Percentiles rank a stretch among this genome's conserved stretches.
phyloP scores from a whole-genome alignment of 768 basidiomycete genomes.

The Xanthoconium stramineum region DNA sequence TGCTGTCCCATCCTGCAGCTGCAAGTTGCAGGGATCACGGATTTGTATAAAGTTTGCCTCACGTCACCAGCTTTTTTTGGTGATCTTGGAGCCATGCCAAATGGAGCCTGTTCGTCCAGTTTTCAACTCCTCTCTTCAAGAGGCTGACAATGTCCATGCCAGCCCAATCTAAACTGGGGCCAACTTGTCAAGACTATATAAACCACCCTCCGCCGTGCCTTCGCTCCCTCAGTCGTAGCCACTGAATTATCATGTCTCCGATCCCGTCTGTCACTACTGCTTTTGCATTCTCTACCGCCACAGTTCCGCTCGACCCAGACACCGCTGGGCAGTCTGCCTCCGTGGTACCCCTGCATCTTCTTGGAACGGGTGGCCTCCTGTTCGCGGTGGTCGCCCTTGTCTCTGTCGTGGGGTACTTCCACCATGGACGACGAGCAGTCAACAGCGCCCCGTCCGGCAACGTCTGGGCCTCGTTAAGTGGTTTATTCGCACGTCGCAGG shows the following conservation, averaged over 20 bases:
- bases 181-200: constrained; percentile 4
- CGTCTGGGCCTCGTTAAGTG: constrained; percentile 4
- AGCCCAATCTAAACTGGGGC: neutral
- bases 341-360: neutral
- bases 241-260: constrained; percentile 16
- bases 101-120: neutral
- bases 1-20: too few relatives aligned
- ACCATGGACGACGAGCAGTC: constrained; percentile 1
- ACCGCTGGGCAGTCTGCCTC: neutral
- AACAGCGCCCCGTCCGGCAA: neutral
- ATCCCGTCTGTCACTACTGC: constrained; percentile 12
- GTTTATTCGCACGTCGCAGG: constrained; percentile 1
- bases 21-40: too few relatives aligned
- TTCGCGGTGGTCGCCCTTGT: constrained; percentile 11
- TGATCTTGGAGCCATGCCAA: neutral
- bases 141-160: constrained; percentile 10
- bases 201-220: neutral
- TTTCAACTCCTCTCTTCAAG: neutral
- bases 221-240: neutral
- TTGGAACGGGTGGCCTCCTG: constrained; percentile 14
- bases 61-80: neutral
- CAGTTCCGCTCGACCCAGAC: neutral
- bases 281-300: neutral
- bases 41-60: too few relatives aligned
- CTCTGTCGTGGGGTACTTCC: constrained; percentile 15